A percentile compares a stretch with the other conserved stretches of the same genome.
phyloP scores from a whole-genome alignment of 805 yeast species.

The Sungouiella blattae region DNA sequence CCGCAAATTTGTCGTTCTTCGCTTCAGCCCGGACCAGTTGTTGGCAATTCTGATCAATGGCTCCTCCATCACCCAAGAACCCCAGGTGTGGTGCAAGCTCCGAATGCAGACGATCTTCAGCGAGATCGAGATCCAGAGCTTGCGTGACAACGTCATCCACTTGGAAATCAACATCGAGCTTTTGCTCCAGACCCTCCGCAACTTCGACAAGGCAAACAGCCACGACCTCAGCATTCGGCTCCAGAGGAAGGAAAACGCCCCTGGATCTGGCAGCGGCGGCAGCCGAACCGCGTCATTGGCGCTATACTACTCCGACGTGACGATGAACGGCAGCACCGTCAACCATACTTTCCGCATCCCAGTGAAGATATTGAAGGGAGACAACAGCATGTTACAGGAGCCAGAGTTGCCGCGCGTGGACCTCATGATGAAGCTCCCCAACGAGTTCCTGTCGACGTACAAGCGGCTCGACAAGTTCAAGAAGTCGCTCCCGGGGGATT shows the following conservation, averaged over 20 bases:
- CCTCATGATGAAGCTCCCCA: conserved; percentile 50
- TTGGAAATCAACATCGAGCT: conserved; percentile 64
- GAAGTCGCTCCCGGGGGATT: conserved; percentile 36
- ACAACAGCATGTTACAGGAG: conserved; percentile 51
- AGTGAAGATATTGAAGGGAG: conserved; percentile 55
- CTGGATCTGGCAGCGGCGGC: conserved; percentile 18
- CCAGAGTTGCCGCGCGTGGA: conserved; percentile 59
- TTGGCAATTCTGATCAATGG: conserved; percentile 45
- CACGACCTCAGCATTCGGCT: conserved; percentile 50
- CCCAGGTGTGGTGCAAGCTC: conserved; percentile 67
- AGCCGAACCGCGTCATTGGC: conserved; percentile 50
- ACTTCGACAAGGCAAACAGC: conserved; percentile 51
- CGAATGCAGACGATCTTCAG: conserved; percentile 44
- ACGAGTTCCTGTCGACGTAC: conserved; percentile 50
- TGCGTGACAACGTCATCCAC: conserved; percentile 51
- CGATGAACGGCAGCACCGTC: conserved; percentile 42
- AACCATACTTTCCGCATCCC: conserved; percentile 71
- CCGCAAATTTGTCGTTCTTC: conserved; percentile 53
- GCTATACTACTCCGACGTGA: conserved; percentile 49
- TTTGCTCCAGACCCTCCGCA: conserved; percentile 52
- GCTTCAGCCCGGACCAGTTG: conserved; percentile 50
- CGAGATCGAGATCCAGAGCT: conserved; percentile 48
- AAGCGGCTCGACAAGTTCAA: conserved; percentile 66
- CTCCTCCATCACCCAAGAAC: conserved; percentile 46
- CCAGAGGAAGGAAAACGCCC: conserved; percentile 37